Percentiles rank a stretch among this genome's conserved stretches.
Conservation (phyloP, 164 flowering plant genomes). For the Tetrastigma voinierianum region DNA sequence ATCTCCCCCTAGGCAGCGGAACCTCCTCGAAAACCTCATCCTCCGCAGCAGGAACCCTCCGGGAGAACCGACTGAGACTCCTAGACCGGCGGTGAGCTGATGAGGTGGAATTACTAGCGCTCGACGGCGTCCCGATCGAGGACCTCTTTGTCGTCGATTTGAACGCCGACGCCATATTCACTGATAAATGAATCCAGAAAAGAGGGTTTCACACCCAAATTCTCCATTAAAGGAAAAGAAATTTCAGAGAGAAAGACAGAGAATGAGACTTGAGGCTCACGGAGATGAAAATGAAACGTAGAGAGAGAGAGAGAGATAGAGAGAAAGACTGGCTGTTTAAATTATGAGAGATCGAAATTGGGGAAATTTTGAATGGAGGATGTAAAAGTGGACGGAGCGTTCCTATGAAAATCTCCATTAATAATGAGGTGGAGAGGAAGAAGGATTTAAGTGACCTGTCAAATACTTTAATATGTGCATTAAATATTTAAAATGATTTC, state of each 20-base stretch:
- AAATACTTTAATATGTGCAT: background rate
- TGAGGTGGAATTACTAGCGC: slow-evolving; percentile 13
- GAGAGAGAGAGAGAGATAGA: slow-evolving; percentile 7
- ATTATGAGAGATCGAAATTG: slow-evolving; percentile 40
- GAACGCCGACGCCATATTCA: slow-evolving; percentile 71
- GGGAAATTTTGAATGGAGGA: slow-evolving; percentile 8
- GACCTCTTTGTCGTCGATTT: slow-evolving; percentile 71
- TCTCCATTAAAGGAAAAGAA: background rate
- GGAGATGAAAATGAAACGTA: background rate
- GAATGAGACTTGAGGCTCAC: background rate
- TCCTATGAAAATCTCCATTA: too few relatives aligned
- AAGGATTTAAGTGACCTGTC: background rate
- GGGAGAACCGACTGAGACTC: slow-evolving; percentile 63
- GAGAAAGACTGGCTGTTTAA: background rate
- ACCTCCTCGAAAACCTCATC: slow-evolving; percentile 12
- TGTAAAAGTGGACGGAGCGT: slow-evolving; percentile 1
- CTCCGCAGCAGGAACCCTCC: slow-evolving; percentile 21
- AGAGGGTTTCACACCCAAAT: slow-evolving; percentile 11
- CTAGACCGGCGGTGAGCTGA: slow-evolving; percentile 56
- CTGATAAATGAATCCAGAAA: too few relatives aligned
- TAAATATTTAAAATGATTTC: too few relatives aligned
- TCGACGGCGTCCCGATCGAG: slow-evolving; percentile 27
- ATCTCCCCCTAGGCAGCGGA: slow-evolving; percentile 49
- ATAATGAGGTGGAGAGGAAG: too few relatives aligned
- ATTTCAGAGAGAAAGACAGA: background rate